Percentiles rank a stretch among this genome's conserved stretches.
phyloP scores from a whole-genome alignment of 2,329 filamentous ascomycete species.

The Clonostachys byssicola region DNA sequence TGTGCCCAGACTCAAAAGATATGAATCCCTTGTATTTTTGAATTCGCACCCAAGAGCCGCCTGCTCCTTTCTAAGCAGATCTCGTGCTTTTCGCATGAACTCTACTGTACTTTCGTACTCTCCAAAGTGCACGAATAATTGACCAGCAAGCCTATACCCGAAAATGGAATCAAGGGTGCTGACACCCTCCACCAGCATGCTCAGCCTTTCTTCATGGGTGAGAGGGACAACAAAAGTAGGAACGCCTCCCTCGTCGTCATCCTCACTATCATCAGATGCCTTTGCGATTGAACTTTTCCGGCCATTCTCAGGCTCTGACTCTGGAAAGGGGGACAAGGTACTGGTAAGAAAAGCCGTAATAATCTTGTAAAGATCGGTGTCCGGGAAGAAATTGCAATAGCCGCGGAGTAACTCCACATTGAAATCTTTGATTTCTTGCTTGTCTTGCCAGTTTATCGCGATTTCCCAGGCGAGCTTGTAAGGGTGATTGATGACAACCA shows the following conservation, averaged over 20 bases:
- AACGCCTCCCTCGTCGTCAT: constrained; percentile 53
- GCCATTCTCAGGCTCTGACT: background rate
- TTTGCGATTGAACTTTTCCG: constrained; percentile 13
- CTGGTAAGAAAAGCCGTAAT: constrained; percentile 80
- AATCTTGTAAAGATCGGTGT: constrained; percentile 76
- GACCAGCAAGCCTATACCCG: constrained; percentile 76
- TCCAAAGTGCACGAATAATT: constrained; percentile 80
- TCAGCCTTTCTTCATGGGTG: constrained; percentile 72
- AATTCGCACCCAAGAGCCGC: constrained; percentile 66
- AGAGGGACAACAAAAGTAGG: constrained; percentile 52
- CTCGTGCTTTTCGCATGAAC: constrained; percentile 69
- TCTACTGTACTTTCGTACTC: constrained; percentile 82
- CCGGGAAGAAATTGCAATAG: constrained; percentile 80
- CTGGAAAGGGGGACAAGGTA: constrained; percentile 71
- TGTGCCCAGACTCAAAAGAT: constrained; percentile 78
- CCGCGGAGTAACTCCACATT: constrained; percentile 75
- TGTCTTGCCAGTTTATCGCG: constrained; percentile 83
- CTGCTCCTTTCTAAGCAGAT: constrained; percentile 54
- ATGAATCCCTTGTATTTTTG: constrained; percentile 65
- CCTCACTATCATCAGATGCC: constrained; percentile 49
- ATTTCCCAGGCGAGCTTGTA: constrained; percentile 90
- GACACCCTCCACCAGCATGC: constrained; percentile 76
- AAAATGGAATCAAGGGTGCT: constrained; percentile 67
- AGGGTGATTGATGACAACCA: constrained; percentile 94
- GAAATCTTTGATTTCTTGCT: constrained; percentile 68